Evolutionary conservation across 768 basidiomycete species (phyloP).

Genomic region (Pleurotus citrinopileatus): DNA sequence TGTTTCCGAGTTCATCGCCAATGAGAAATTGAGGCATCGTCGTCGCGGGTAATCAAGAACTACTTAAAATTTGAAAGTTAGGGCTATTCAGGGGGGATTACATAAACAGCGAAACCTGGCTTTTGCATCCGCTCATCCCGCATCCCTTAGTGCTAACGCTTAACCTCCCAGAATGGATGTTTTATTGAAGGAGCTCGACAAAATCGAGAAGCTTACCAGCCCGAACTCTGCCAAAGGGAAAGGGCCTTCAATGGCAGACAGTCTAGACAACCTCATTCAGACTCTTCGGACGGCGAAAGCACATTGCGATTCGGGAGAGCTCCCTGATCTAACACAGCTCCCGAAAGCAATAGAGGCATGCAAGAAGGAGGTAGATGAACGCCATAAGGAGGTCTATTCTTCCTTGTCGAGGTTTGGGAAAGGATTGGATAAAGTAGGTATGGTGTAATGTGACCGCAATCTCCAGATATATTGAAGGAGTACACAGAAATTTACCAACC

Average conservation of each 20-base stretch:
- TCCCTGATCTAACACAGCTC: constrained; percentile 46
- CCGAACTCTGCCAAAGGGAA: constrained; percentile 45
- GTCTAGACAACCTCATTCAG: constrained; percentile 62
- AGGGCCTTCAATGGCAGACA: constrained; percentile 49
- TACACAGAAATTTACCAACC: constrained; percentile 55
- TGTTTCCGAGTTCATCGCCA: constrained; percentile 77
- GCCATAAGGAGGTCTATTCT: constrained; percentile 85
- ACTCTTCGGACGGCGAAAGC: constrained; percentile 56
- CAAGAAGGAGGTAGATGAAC: constrained; percentile 86
- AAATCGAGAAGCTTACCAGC: constrained; percentile 64
- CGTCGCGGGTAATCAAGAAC: too few species aligned
- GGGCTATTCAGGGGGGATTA: too few species aligned
- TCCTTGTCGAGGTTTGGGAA: constrained; percentile 80
- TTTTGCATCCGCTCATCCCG: too few species aligned
- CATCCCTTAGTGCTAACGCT: too few species aligned
- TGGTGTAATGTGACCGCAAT: neutral
- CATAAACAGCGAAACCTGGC: too few species aligned
- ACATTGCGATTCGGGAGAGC: constrained; percentile 43
- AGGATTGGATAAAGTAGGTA: constrained; percentile 82
- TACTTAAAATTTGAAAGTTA: neutral
- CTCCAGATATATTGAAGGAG: neutral
- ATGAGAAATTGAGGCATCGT: constrained; percentile 66
- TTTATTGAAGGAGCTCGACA: constrained; percentile 74
- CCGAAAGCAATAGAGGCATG: constrained; percentile 58
- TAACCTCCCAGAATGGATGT: too few species aligned